Base-by-base conservation (phyloP, 495 filamentous ascomycete species). In the Hypoxylon subgilvum region DNA sequence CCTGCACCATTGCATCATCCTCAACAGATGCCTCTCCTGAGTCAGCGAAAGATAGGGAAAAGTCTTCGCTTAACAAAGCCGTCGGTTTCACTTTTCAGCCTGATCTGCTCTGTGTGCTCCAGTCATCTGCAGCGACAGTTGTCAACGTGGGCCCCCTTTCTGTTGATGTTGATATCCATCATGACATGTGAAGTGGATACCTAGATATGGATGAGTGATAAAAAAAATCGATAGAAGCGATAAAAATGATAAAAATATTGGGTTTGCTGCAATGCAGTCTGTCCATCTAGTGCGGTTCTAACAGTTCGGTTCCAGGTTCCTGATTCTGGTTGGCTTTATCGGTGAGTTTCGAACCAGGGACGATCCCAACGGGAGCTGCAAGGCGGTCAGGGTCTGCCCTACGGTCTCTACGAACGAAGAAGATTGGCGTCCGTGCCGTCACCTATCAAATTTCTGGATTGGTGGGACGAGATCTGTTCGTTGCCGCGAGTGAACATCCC, bases 161-260 rank as follows among this genome's bases (percentile, higher is more conserved):
- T 17, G 27, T 38, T 21, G 14, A 8, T 18, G 27, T 23, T 53
- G 27, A 6, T 48, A 48, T 42, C 53, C 55, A 64, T 58, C 41
- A 65, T 64, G 54, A 61, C 61, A 61, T 61, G 61, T 65, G 61
- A 65, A 52, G 61, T 65, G 61, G 61, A 43, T 56, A 40, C 35
- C 9, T 17, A n/a, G n/a, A n/a, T n/a, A n/a, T n/a, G n/a, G 16
- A 4, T 35, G 28, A 8, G 47, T 49, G 42, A 57, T 49, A 58
- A 54, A 27, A 42, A 41, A 35, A 55, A 61, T 38, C 3, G 8
- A 28, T 30, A 32, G 18, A 35, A 57, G n/a, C n/a, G n/a, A n/a
- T n/a, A n/a, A n/a, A n/a, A 8, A 42, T 49, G 42, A 57, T 49
- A 58, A 54, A 27, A 42, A 41, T 25, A 55, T 55, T 38, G 10